Conservation (phyloP, 768 basidiomycete genomes). For the Serendipita vermifera region DNA sequence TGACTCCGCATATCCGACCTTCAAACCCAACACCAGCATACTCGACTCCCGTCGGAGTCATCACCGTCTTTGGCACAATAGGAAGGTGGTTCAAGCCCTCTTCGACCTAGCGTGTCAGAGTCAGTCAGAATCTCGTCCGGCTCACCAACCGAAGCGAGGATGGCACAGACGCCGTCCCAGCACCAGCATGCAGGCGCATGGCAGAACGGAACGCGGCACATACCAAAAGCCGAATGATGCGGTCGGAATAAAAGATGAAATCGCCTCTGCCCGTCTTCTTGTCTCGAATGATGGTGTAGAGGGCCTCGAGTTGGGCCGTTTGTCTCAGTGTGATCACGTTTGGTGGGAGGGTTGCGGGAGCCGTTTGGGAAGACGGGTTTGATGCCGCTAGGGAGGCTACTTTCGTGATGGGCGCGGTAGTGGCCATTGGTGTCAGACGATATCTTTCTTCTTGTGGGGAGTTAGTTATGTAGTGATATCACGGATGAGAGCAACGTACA, state of each 20-base stretch:
- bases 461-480: no score
- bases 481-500: no score
- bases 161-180: neutral
- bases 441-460: no score
- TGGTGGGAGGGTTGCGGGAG: constrained; percentile 40
- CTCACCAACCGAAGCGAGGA: neutral
- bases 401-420: no score
- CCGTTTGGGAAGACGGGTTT: constrained; percentile 26
- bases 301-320: constrained; percentile 85
- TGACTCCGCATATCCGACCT: constrained; percentile 93
- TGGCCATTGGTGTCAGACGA: no score
- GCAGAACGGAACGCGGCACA: constrained; percentile 27
- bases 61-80: constrained; percentile 58
- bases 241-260: constrained; percentile 90
- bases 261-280: constrained; percentile 80
- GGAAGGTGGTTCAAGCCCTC: constrained; percentile 82
- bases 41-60: constrained; percentile 71
- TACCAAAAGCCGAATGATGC: constrained; percentile 59
- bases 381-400: no score
- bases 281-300: constrained; percentile 91
- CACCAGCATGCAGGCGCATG: neutral
- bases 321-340: constrained; percentile 84
- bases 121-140: neutral
- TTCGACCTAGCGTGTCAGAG: constrained; percentile 49
- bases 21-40: constrained; percentile 92